These are phyloP conservation scores for Mycena citricolor DNA, from an alignment of 1,284 basidiomycete genomes.

Conservation along the genomic window DNA sequence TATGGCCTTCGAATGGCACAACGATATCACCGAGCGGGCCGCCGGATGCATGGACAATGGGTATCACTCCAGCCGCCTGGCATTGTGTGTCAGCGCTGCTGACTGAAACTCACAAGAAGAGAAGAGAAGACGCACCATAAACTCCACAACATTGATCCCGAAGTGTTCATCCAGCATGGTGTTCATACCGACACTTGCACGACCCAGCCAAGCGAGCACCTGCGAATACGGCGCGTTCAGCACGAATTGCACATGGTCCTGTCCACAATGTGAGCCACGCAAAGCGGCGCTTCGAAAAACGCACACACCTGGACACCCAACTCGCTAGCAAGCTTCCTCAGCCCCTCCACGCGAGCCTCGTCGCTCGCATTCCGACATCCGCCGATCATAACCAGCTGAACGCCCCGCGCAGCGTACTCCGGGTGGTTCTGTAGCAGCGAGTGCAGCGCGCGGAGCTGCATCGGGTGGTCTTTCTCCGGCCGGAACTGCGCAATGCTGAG, in stretches of 20 bases:
- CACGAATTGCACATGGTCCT: conserved; percentile 76
- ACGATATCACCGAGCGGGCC: conserved; percentile 93
- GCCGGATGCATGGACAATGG: conserved; percentile 90
- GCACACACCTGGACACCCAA: conserved; percentile 62
- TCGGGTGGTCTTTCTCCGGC: conserved; percentile 93
- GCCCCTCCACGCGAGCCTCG: conserved; percentile 60
- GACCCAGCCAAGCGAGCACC: conserved; percentile 69
- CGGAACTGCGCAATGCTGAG: conserved; percentile 93
- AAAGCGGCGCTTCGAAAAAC: background rate
- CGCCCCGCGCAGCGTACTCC: conserved; percentile 43
- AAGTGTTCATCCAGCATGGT: conserved; percentile 99
- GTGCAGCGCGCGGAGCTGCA: conserved; percentile 75
- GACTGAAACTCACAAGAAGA: conserved; percentile 5
- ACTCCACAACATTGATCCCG: conserved; percentile 97
- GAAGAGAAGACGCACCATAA: conserved; percentile 68
- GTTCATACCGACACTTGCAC: conserved; percentile 83
- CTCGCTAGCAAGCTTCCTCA: conserved; percentile 61
- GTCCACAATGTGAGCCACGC: conserved; percentile 1
- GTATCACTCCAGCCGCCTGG: conserved; percentile 91
- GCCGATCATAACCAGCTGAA: conserved; percentile 77
- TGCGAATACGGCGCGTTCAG: conserved; percentile 81
- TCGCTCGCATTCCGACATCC: conserved; percentile 82
- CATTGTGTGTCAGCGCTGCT: conserved; percentile 4
- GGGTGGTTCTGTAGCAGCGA: conserved; percentile 62
- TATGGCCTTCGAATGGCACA: conserved; percentile 68